Conservation (phyloP, 441 rosid genomes). For the Syzygium syzygioides region DNA sequence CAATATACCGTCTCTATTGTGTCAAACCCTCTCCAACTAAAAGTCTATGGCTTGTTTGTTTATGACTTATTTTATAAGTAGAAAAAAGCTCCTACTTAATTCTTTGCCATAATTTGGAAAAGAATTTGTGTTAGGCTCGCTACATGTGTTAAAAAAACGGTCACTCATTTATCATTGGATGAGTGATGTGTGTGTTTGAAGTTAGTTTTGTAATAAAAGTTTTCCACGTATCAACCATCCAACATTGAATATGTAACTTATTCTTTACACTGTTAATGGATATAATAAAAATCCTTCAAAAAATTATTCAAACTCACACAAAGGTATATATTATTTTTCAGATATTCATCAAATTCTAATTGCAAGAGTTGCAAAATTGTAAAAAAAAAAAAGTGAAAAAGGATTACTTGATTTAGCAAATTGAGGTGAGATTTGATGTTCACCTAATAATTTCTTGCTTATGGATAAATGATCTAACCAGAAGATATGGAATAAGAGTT, state of each 20-base stretch:
- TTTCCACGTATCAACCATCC: too few species aligned
- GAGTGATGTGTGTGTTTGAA: rapidly evolving
- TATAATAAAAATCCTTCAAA: too few species aligned
- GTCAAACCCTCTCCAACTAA: too few species aligned
- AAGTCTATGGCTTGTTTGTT: neutral
- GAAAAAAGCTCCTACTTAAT: neutral
- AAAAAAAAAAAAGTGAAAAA: neutral
- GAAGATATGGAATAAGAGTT: too few species aligned
- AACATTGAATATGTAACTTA: neutral
- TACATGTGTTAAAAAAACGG: rapidly evolving
- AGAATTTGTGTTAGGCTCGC: neutral
- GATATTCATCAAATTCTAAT: neutral
- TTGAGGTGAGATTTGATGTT: neutral
- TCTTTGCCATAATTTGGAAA: too few species aligned
- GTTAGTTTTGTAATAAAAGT: too few species aligned
- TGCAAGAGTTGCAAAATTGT: neutral
- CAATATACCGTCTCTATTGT: neutral
- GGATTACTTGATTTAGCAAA: neutral
- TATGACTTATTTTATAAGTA: too few species aligned
- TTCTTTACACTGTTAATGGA: rapidly evolving
- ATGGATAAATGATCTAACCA: neutral
- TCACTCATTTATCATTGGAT: neutral
- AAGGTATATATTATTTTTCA: neutral
- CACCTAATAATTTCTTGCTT: neutral
- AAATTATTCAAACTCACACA: too few species aligned